Base-by-base conservation (phyloP, 1,284 basidiomycete species). In the Peniophora sp. region DNA sequence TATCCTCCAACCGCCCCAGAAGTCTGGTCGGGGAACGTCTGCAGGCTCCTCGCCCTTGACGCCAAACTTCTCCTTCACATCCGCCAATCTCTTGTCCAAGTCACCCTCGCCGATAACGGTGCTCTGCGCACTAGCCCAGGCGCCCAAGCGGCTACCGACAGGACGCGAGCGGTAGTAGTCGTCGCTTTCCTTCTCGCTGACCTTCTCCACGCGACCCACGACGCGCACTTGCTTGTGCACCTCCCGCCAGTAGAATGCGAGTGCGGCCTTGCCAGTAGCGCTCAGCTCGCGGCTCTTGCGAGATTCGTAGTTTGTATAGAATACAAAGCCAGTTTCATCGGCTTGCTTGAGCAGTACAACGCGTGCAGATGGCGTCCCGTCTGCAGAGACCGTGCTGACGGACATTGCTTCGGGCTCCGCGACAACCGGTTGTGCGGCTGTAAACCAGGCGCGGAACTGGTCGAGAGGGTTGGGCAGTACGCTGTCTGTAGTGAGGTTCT, bases 1-100 rank as follows among this genome's bases (percentile, higher is more conserved):
- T 38, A 99, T 78, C 58, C 95, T 78, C 85, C 91, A 97, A 2
- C 96, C 96, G 52, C 96, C 96, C 97, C 97, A 99, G 67, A 91
- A 91, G 6, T 90, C 85, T 1, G 96, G 97, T 45, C 88, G 73
- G 0, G 91, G 88, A 9, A 97, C 74, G 48, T 83, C 70, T 1
- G 56, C 70, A 5, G 70, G 68, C 32, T 63, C 56, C 47, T 58
- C 65, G 43, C 72, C 72, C 3, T 69, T 63, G 9, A 78, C 71
- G 14, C 72, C 74, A 60, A 92, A 93, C 38, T 73, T 73, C 46
- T 77, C 69, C 62, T 84, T 75, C 10, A 85, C 64, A 57, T 77
- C 72, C 51, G 81, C 69, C 14, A 96, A 70, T 27, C 81, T 75
- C 17, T 73, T 67, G 48, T 79, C 74, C 8, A 99, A 68, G 50